Percentiles rank a stretch among this genome's conserved stretches.
Evolutionary conservation across 164 flowering plant species (phyloP).

Genomic region (Sedum album): DNA sequence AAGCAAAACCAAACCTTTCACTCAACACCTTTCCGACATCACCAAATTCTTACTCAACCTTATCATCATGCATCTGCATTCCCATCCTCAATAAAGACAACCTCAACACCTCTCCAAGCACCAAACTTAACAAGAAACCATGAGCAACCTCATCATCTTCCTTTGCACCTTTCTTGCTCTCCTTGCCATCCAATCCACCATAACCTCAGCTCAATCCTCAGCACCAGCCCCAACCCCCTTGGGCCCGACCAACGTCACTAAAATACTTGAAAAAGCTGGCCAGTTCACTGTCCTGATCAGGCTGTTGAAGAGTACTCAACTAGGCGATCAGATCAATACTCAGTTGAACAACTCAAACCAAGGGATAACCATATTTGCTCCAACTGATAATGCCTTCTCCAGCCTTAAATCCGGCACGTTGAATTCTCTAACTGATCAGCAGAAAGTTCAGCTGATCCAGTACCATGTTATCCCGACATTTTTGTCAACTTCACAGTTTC

Average conservation of each 20-base stretch:
- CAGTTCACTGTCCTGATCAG: conserved; percentile 33
- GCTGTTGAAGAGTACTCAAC: conserved; percentile 29
- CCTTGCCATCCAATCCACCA: conserved; percentile 14
- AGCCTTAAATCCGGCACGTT: conserved; percentile 56
- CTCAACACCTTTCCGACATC: not conserved
- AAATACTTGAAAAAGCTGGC: conserved; percentile 38
- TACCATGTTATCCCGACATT: conserved; percentile 57
- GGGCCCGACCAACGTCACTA: conserved; percentile 16
- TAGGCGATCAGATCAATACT: conserved; percentile 39
- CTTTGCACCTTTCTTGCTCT: conserved; percentile 12
- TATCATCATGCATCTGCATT: not conserved
- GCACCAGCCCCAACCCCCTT: conserved; percentile 25
- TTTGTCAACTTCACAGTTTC: conserved; percentile 47
- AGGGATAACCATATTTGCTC: conserved; percentile 70
- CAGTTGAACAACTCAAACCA: conserved; percentile 66
- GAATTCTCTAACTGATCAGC: conserved; percentile 49
- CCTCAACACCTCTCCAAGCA: conserved; percentile 6
- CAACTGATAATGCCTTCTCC: conserved; percentile 64
- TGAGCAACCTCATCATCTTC: not conserved
- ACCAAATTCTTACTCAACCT: conserved; percentile 1
- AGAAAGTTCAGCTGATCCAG: conserved; percentile 51
- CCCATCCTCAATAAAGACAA: not conserved
- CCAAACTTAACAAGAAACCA: not conserved
- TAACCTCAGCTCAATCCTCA: conserved; percentile 23
- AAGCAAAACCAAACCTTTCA: not conserved